These are phyloP conservation scores for Trichoderma koningiopsis DNA, from an alignment of 2,329 filamentous ascomycete species.

Conservation along the genomic window DNA sequence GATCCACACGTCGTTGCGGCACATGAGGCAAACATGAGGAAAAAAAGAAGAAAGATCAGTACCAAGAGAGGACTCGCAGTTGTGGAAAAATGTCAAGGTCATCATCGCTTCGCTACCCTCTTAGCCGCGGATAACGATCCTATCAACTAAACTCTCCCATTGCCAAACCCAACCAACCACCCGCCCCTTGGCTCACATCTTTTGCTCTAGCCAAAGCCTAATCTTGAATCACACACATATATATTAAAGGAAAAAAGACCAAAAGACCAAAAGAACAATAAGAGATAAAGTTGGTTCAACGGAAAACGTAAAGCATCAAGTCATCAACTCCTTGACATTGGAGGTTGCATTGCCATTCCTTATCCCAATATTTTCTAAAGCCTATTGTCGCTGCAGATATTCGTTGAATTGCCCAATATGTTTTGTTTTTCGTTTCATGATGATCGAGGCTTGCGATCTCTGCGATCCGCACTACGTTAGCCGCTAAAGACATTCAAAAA, in stretches of 20 bases:
- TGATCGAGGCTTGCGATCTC: slow-evolving; percentile 37
- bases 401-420: background rate
- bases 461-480: slow-evolving; percentile 26
- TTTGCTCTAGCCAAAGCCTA: slow-evolving; percentile 26
- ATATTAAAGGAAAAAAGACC: background rate
- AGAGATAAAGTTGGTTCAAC: slow-evolving; percentile 28
- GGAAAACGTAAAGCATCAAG: slow-evolving; percentile 25
- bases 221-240: slow-evolving; percentile 8
- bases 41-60: background rate
- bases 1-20: background rate
- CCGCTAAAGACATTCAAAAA: background rate
- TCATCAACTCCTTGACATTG: slow-evolving; percentile 19
- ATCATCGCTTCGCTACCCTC: slow-evolving; percentile 15
- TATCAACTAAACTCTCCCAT: background rate
- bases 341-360: slow-evolving; percentile 18
- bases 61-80: background rate
- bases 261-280: slow-evolving; percentile 2
- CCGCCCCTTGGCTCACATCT: slow-evolving; percentile 9
- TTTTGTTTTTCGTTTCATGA: slow-evolving; percentile 26
- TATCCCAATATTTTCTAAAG: slow-evolving; percentile 22
- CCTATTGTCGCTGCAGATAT: slow-evolving; percentile 18
- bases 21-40: background rate
- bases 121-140: slow-evolving; percentile 1
- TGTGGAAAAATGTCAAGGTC: background rate
- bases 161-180: background rate